Evolutionary conservation across 2,329 filamentous ascomycete species (phyloP), one percentile per base, ranked within the genome.

Genomic region (Neonectria magnoliae): DNA sequence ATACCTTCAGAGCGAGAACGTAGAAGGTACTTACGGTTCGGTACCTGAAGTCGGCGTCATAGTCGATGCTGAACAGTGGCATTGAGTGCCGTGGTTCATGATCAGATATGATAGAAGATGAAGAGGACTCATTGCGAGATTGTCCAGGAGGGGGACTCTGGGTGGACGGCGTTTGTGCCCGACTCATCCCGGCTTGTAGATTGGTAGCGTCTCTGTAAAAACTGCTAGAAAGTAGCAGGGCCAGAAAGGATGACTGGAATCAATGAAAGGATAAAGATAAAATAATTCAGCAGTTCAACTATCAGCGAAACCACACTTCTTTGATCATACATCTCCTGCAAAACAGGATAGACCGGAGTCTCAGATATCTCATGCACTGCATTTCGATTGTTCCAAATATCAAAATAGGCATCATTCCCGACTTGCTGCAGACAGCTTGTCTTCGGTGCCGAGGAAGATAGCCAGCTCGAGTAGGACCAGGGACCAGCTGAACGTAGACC

Each of bases 31-130:
- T 48, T 20, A 60, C 57, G 4, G 57, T 60, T 42, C 57, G 57
- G 13, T 60, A 60, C 27, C 50, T 48, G 22, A 60, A 60, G 31
- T 36, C 50, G 22, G 53, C 57, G 31, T 60, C 57, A 5, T 60
- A 60, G 16, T 44, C 29, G 22, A 33, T 16, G 20, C 41, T 48
- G 41, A 60, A 29, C 5, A 44, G 41, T 2, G 57, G 57, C 41
- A 60, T 25, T 4, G 50, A 55, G 20, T 33, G 25, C 31, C 57
- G 38, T n/a, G 31, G 57, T 13, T 60, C 57, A 22, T 41, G 29
- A 10, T 60, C 51, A 31, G 57, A 60, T 11, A 52, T 11, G 4
- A 60, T 27, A 7, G 57, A 60, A 1, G 57, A 47, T 4, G 47
- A n/a, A 16, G 57, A 18, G 14, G 57, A 60, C 14, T 48, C 51